These are phyloP conservation scores for Eragrostis tef DNA, from an alignment of 202 grass and related monocot species.

Conservation along the genomic window DNA sequence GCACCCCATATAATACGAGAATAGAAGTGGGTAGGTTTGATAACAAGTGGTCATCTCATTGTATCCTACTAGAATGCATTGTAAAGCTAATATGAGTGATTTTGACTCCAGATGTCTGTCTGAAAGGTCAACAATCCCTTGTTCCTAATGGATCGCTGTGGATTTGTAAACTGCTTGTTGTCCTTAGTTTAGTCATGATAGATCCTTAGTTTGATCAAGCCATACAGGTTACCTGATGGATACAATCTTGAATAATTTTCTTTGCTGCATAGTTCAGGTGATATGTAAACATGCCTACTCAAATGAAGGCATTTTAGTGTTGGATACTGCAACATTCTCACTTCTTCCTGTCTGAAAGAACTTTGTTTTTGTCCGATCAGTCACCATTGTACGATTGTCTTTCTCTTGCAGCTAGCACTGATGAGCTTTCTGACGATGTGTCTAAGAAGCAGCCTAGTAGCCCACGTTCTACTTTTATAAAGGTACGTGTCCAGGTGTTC, in stretches of 20 bases:
- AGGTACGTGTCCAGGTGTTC: conserved; percentile 31
- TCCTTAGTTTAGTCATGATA: conserved; percentile 24
- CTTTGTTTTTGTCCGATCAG: conserved; percentile 11
- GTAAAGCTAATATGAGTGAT: neutral
- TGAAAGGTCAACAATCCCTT: conserved; percentile 23
- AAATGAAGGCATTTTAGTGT: conserved; percentile 12
- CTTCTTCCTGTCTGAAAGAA: conserved; percentile 15
- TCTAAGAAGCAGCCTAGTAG: neutral
- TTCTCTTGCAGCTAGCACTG: conserved; percentile 36
- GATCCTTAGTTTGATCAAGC: conserved; percentile 4
- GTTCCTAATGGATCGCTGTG: neutral
- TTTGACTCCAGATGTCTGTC: conserved; percentile 23
- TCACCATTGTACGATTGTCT: conserved; percentile 24
- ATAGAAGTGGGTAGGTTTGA: neutral
- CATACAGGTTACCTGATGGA: neutral
- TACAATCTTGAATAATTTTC: conserved; percentile 29
- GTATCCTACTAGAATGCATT: conserved; percentile 16
- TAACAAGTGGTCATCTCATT: conserved; percentile 12
- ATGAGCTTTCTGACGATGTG: neutral
- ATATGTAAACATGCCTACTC: conserved; percentile 17
- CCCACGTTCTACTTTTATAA: conserved; percentile 4
- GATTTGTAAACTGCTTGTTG: conserved; percentile 1
- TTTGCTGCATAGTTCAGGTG: conserved; percentile 14
- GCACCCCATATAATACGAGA: conserved; percentile 15
- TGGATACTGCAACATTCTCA: conserved; percentile 23